A percentile compares a stretch with the other conserved stretches of the same genome.
Conservation (phyloP, 2,329 filamentous ascomycete species). For the Fusarium robinianum region DNA sequence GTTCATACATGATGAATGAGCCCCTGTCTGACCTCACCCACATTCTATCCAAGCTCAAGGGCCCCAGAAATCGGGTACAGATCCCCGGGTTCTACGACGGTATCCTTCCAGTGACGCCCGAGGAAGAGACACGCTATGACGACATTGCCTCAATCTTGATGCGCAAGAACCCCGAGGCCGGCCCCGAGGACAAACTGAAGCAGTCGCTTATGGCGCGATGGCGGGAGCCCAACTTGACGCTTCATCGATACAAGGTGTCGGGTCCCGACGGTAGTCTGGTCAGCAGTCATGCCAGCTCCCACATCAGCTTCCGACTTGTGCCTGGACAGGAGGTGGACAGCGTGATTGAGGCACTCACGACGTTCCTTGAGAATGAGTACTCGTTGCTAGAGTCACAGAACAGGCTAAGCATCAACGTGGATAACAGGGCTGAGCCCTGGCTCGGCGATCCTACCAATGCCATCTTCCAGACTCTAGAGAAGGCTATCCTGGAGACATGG, state of each 20-base stretch:
- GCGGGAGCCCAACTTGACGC: slow-evolving; percentile 92
- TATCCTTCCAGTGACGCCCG: slow-evolving; percentile 73
- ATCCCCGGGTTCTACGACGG: slow-evolving; percentile 89
- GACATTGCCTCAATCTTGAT: slow-evolving; percentile 81
- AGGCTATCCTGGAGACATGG: slow-evolving; percentile 86
- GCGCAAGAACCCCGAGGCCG: slow-evolving; percentile 65
- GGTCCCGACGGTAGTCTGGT: slow-evolving; percentile 92
- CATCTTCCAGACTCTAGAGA: slow-evolving; percentile 86
- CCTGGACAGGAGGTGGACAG: slow-evolving; percentile 86
- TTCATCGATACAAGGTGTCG: slow-evolving; percentile 91
- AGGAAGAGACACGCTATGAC: slow-evolving; percentile 80
- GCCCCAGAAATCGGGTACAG: slow-evolving; percentile 76
- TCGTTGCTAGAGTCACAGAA: slow-evolving; percentile 78
- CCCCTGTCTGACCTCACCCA: slow-evolving; percentile 88
- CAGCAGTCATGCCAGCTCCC: slow-evolving; percentile 83
- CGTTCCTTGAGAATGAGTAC: slow-evolving; percentile 74
- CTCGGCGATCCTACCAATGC: slow-evolving; percentile 88
- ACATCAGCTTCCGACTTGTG: slow-evolving; percentile 88
- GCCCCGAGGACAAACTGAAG: slow-evolving; percentile 71
- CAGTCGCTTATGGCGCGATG: slow-evolving; percentile 88
- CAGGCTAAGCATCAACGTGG: slow-evolving; percentile 77
- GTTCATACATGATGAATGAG: slow-evolving; percentile 86
- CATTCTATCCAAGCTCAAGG: slow-evolving; percentile 80
- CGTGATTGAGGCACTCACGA: slow-evolving; percentile 69
- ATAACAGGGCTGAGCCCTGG: slow-evolving; percentile 95